Base-by-base conservation (phyloP, 352 stramenopile species). In the Phytophthora pini region DNA sequence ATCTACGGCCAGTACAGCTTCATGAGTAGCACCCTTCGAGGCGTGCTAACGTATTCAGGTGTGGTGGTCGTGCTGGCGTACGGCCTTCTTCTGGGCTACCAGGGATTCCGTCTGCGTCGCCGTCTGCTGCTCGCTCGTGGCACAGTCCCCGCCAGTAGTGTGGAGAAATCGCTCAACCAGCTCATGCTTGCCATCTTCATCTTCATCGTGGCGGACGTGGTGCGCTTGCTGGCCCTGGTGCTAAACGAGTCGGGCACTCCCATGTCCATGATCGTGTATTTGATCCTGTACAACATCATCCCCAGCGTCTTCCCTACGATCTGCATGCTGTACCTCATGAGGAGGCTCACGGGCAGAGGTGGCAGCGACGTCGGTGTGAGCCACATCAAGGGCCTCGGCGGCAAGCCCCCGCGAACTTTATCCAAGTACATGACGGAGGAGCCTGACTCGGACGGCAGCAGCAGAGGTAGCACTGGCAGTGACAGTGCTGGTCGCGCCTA, bases 291-390 rank as follows among this genome's bases (percentile, higher is more conserved):
- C 67, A 89, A 77, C 62, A 77, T 95, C 51, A 77, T 93, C 55
- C 87, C 87, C 27, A 88, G 80, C 62, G 84, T 95, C 51, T 94
- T 96, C 62, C 86, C 88, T n/a, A 84, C 83, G 26, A 90, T 96
- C 62, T 96, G 86, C 76, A 92, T 96, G 80, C 75, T 96, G 47
- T 94, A 96, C 64, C 83, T 96, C 69, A 94, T 94, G 84, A 87
- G 88, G 7, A 87, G 86, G 39, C 61, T 89, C 54, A 72, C 77
- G 15, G 67, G 68, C 17, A 60, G 65, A 43, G 56, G 57, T 15
- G 31, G 46, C 31, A 77, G 48, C 34, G 65, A 52, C 44, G 55
- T 44, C 24, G 68, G 57, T 2, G 47, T 54, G 46, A 66, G 38
- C 45, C 50, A 68, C 45, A 59, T 65, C 26, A 74, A 72, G 51